These are phyloP conservation scores for Quercus aquifolioides DNA, from an alignment of 306 rosid species.

Conservation along the genomic window DNA sequence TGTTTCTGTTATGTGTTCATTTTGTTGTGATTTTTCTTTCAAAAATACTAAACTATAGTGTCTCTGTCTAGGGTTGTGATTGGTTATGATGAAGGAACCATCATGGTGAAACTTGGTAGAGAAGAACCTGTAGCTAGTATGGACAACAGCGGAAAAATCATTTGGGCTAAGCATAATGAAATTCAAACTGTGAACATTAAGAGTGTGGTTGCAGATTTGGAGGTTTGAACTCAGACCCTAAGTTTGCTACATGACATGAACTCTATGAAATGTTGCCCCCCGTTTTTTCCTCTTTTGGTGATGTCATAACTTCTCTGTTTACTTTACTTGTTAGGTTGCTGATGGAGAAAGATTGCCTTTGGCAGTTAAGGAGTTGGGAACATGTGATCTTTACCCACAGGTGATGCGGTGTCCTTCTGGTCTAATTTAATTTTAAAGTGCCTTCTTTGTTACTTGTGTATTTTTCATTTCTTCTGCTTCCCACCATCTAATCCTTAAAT, in stretches of 20 bases:
- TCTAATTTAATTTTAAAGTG: conserved; percentile 3
- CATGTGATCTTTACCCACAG: conserved; percentile 98
- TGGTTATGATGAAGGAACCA: conserved; percentile 99
- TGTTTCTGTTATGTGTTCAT: neutral
- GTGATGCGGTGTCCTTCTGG: conserved; percentile 40
- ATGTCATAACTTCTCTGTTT: conserved; percentile 4
- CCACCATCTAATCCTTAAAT: neutral
- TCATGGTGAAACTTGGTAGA: conserved; percentile 98
- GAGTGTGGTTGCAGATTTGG: conserved; percentile 89
- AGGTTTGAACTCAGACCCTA: conserved; percentile 50
- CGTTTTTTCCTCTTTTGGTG: neutral
- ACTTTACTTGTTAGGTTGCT: conserved; percentile 59
- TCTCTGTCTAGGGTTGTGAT: conserved; percentile 75
- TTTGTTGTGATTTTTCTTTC: neutral
- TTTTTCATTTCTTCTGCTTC: conserved; percentile 3
- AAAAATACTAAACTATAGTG: neutral
- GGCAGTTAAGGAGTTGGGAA: conserved; percentile 97
- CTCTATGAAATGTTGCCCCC: conserved; percentile 3
- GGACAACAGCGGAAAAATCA: conserved; percentile 96
- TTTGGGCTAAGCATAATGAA: conserved; percentile 98
- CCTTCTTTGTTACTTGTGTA: conserved; percentile 9
- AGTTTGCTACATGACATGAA: neutral
- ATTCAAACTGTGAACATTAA: conserved; percentile 94
- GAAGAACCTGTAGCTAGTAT: conserved; percentile 98
- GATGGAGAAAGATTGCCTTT: conserved; percentile 98